Percentiles rank a stretch among this genome's conserved stretches.
phyloP scores from a whole-genome alignment of 2,329 filamentous ascomycete genomes.

The Pestalotiopsis sp. region DNA sequence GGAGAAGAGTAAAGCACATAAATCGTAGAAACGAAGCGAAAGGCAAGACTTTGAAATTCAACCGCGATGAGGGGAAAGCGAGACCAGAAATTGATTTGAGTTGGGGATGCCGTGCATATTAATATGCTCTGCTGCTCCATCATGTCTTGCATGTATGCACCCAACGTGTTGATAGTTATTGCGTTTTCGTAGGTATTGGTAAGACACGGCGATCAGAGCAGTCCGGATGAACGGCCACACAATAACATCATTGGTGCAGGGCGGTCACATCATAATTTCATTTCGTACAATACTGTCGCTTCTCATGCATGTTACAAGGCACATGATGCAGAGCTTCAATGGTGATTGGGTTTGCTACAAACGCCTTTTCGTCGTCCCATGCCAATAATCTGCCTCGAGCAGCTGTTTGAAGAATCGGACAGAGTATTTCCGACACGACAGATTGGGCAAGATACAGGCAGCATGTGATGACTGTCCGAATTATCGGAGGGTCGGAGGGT shows the following conservation, averaged over 20 bases:
- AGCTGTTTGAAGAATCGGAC: neutral
- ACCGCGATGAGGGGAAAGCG: too few species aligned
- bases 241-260: neutral
- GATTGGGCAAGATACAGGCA: neutral
- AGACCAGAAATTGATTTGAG: too few species aligned
- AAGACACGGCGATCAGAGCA: too few species aligned
- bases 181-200: too few species aligned
- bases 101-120: too few species aligned
- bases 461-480: neutral
- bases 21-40: neutral
- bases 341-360: neutral
- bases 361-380: neutral
- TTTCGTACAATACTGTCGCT: neutral
- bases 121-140: too few species aligned
- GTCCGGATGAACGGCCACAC: neutral
- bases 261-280: neutral
- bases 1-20: neutral
- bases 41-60: too few species aligned
- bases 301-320: neutral
- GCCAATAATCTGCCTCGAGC: neutral
- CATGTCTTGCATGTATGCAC: too few species aligned
- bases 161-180: too few species aligned
- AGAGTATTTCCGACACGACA: neutral
- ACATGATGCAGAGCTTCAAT: neutral
- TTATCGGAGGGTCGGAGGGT: neutral